Base-by-base conservation (phyloP, 176 grass and related monocot genomes). In the Otatea glauca region DNA sequence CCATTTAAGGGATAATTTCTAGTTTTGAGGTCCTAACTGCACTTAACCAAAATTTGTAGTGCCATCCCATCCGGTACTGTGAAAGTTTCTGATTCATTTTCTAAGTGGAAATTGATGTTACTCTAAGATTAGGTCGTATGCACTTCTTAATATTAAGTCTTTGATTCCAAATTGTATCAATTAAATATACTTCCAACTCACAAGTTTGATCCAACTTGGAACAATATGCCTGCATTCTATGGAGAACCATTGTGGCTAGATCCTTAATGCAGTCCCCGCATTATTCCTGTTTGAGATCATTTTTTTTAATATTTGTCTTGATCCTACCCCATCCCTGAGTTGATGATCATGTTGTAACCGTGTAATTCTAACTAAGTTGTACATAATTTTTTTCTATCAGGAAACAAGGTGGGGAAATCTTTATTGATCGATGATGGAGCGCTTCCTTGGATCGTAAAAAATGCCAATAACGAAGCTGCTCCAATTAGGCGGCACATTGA, bases 391-490 rank as follows among this genome's bases (percentile, higher is more conserved):
- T 38, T 79, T 64, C 38, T 38, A 78, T 43, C 85, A 99, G 97
- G 93, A 88, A 92, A 92, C 67, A 99, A 93, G 74, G 83, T 87
- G n/a, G 88, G 84, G 3, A 96, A 86, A 86, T 99, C 97, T 47
- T 85, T 96, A 25, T 88, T 99, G 83, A 94, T 99, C 17, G 93
- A 99, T 79, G 97, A 99, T 73, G 93, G 91, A 48, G 86, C 93
- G 5, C 97, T 99, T 76, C 93, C 97, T 38, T 99, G 97, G 97
- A 96, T 99, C 60, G 90, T 96, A 43, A 94, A 96, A 91, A 96
- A 99, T 80, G 93, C 97, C 8, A 99, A 99, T 70, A 96, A 96
- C 45, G 97, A 99, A 89, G 93, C 97, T 85, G 88, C 97, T 65
- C 97, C 97, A 76, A 99, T 99, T 43, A 91, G 93, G 81, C 86